Evolutionary conservation across 805 yeast genomes (phyloP).

Genomic region (Saccharomycopsis sp.): DNA sequence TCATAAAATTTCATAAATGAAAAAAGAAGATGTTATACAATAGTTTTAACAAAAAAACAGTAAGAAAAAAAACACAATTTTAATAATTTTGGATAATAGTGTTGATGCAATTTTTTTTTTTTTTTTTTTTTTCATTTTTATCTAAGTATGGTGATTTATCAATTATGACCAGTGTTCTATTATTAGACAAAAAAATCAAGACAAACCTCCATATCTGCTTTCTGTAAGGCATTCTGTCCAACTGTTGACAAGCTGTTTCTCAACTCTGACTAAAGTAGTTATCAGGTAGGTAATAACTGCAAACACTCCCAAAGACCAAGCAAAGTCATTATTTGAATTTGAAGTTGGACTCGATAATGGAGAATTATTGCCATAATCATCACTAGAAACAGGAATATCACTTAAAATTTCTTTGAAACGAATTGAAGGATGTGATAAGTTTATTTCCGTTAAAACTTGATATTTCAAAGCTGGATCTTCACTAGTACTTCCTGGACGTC

Average conservation of each 20-base stretch:
- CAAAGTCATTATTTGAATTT: slow-evolving; percentile 21
- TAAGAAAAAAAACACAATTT: too few relatives aligned
- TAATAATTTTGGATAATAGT: too few relatives aligned
- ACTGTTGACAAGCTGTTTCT: slow-evolving; percentile 34
- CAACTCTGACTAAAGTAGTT: slow-evolving; percentile 41
- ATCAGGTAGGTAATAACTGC: slow-evolving; percentile 35
- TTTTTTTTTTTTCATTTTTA: too few relatives aligned
- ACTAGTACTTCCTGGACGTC: slow-evolving; percentile 19
- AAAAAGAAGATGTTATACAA: too few relatives aligned
- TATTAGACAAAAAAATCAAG: too few relatives aligned
- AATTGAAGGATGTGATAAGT: slow-evolving; percentile 33
- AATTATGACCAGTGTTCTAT: too few relatives aligned
- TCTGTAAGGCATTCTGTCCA: slow-evolving; percentile 43
- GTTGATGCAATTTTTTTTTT: too few relatives aligned
- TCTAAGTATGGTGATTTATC: too few relatives aligned
- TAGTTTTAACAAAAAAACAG: too few relatives aligned
- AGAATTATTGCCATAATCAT: neutral
- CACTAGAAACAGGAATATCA: slow-evolving; percentile 18
- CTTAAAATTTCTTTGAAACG: slow-evolving; percentile 44
- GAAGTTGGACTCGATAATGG: neutral
- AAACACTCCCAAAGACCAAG: slow-evolving; percentile 32
- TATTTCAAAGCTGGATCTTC: slow-evolving; percentile 22
- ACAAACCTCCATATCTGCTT: neutral
- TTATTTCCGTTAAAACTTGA: slow-evolving; percentile 36
- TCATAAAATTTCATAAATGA: too few relatives aligned